phyloP scores from a whole-genome alignment of 73 alveolate genomes.

The Blepharisma japonicum region DNA sequence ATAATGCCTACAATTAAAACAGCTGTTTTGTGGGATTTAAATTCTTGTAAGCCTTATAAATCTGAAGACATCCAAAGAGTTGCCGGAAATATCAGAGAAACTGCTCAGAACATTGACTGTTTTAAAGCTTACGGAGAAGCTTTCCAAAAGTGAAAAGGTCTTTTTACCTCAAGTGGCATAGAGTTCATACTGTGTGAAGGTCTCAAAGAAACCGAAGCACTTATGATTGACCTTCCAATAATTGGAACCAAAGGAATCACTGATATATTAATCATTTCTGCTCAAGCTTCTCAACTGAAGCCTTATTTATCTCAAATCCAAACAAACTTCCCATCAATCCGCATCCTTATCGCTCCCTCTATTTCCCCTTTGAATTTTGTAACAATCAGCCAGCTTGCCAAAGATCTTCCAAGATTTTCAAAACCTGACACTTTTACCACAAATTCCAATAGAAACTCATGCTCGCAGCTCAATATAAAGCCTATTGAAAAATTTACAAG shows the following conservation, averaged over 20 bases:
- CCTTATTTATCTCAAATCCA: conserved; percentile 1
- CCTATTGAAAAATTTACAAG: too few relatives aligned
- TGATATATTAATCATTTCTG: neutral
- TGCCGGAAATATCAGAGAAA: neutral
- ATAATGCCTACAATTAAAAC: neutral
- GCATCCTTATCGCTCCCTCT: neutral
- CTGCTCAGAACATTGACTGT: neutral
- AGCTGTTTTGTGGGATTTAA: conserved; percentile 21
- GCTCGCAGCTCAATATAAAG: too few relatives aligned
- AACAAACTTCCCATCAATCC: neutral
- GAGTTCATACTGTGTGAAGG: neutral
- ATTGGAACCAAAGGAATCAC: neutral
- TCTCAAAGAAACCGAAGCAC: neutral
- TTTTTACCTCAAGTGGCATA: neutral
- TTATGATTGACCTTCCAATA: neutral
- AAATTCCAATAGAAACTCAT: too few relatives aligned
- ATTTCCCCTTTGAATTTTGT: conserved; percentile 13
- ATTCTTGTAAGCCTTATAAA: neutral
- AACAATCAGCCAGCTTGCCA: too few relatives aligned
- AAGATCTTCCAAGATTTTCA: too few relatives aligned
- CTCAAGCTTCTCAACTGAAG: neutral
- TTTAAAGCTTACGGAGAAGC: conserved; percentile 21
- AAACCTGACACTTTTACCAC: too few relatives aligned
- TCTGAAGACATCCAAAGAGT: conserved; percentile 19
- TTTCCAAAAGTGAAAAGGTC: conserved; percentile 17